Evolutionary conservation across 345 rosid genomes (phyloP).

Genomic region (Sonneratia alba): DNA sequence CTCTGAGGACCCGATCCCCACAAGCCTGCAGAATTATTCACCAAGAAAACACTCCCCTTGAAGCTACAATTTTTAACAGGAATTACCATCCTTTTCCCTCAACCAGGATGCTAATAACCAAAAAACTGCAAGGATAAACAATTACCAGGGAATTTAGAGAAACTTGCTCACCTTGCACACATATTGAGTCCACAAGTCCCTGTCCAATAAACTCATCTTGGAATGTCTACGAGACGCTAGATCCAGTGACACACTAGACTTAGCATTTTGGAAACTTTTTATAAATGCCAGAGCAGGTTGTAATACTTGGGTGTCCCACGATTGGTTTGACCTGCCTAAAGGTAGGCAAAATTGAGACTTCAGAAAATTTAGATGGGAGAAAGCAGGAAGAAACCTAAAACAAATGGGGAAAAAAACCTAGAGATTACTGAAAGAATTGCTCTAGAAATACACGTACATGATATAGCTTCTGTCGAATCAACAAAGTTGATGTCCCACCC

Average conservation of each 20-base stretch:
- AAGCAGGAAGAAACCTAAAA: neutral
- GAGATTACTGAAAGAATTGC: neutral
- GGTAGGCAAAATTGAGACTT: slow-evolving; percentile 3
- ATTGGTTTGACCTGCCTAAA: slow-evolving; percentile 57
- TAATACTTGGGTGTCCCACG: slow-evolving; percentile 63
- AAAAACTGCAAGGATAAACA: neutral
- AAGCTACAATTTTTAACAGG: neutral
- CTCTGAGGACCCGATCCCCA: slow-evolving; percentile 77
- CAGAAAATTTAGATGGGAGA: neutral
- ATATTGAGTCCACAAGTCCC: slow-evolving; percentile 84
- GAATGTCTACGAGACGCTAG: slow-evolving; percentile 7
- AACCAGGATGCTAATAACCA: neutral
- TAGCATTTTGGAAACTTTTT: slow-evolving; percentile 35
- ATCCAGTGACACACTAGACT: slow-evolving; percentile 7
- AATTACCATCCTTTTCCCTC: neutral
- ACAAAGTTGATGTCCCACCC: slow-evolving; percentile 73
- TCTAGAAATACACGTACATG: slow-evolving; percentile 26
- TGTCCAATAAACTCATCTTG: slow-evolving; percentile 19
- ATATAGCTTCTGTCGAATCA: slow-evolving; percentile 63
- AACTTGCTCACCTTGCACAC: slow-evolving; percentile 49
- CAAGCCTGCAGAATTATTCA: slow-evolving; percentile 43
- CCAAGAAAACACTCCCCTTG: slow-evolving; percentile 3
- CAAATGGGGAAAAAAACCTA: neutral
- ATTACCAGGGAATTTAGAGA: neutral
- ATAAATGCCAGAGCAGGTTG: slow-evolving; percentile 44